Evolutionary conservation across 129 eudicot genomes (phyloP).

Genomic region (Oenanthe sinensis): DNA sequence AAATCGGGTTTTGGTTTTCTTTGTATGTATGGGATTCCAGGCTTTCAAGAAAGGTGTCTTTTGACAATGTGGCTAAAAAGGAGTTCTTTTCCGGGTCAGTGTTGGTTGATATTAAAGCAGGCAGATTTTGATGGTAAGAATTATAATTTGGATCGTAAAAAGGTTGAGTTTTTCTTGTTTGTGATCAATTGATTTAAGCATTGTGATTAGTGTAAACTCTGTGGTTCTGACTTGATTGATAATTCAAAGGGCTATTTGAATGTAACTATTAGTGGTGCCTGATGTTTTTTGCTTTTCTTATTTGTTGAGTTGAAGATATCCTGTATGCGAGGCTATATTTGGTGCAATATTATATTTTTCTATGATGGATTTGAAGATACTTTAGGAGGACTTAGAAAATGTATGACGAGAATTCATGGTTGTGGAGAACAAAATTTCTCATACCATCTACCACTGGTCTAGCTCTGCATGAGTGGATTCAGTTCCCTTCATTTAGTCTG

Average conservation of each 20-base stretch:
- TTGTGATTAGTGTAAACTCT: background rate
- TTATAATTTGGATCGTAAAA: background rate
- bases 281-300: no score
- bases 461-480: slow-evolving; percentile 57
- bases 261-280: no score
- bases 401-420: slow-evolving; percentile 86
- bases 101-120: background rate
- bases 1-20: background rate
- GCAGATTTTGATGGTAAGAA: slow-evolving; percentile 15
- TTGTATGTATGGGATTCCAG: slow-evolving; percentile 19
- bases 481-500: slow-evolving; percentile 27
- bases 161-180: background rate
- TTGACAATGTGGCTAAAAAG: slow-evolving; percentile 34
- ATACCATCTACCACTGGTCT: slow-evolving; percentile 67
- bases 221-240: background rate
- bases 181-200: background rate
- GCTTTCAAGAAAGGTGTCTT: slow-evolving; percentile 26
- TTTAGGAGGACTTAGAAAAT: slow-evolving; percentile 22
- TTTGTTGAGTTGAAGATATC: background rate
- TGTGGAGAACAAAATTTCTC: slow-evolving; percentile 87
- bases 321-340: slow-evolving; percentile 1
- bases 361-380: slow-evolving; percentile 19
- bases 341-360: slow-evolving; percentile 9
- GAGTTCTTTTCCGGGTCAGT: slow-evolving; percentile 8
- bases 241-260: background rate